Evolutionary conservation across 768 basidiomycete species (phyloP), one percentile per base, ranked within the genome.

Genomic region (Russula lepida): DNA sequence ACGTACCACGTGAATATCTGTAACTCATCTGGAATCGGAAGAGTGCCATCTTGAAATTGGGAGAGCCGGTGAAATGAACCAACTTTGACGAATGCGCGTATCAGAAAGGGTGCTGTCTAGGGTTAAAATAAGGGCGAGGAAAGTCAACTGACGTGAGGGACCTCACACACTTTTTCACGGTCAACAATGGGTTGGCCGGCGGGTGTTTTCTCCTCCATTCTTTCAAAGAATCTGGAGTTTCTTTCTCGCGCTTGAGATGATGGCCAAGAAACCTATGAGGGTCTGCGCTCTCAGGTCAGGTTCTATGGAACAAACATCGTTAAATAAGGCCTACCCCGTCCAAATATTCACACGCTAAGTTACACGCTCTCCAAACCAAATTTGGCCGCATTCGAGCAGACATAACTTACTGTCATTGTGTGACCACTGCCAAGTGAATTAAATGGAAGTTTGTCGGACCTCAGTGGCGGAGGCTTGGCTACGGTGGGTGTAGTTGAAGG

Each of bases 11-110:
- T 86, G 67, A 86, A 92, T 35, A 92, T 73, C 68, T 91, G 89
- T 50, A 89, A 85, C 69, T 92, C 90, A 63, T 92, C 90, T 6
- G 84, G 84, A 2, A 84, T 84, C 7, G 90, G 90, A 3, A 88
- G 76, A 2, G 81, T 79, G 0, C 87, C 84, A 60, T 92, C 88
- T 68, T 92, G 88, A 66, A 92, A 92, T 58, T 88, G 77, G 4
- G 77, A 73, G 25, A 89, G 73, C 44, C 86, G 79, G 70, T 92
- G 90, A 70, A 89, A 90, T 39, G 82, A 76, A 21, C 88, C 88
- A 41, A 89, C 81, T 80, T 90, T 92, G 59, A 92, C 79, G 71
- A 92, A 92, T 15, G 89, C 78, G 53, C 90, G 81, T 37, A 92
- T 83, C 56, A 92, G 82, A 72, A 92, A 92, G 6, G 90, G 90